A percentile compares a stretch with the other conserved stretches of the same genome.
Conservation (phyloP, 2,329 filamentous ascomycete genomes). For the Incumbomyces lentus region DNA sequence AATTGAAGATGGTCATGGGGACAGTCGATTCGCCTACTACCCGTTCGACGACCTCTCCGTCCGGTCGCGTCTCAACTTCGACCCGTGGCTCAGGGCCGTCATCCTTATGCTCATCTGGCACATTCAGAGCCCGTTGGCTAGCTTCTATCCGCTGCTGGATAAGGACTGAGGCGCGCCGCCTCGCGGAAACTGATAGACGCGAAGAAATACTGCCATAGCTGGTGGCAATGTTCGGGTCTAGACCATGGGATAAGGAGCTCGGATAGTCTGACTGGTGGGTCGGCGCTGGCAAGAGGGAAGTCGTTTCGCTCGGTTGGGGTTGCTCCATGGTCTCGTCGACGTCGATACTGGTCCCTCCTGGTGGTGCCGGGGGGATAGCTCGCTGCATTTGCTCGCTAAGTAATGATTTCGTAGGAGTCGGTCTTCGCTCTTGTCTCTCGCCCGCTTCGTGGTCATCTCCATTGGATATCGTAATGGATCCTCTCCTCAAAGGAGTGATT, state of each 20-base stretch:
- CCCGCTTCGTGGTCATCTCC: constrained; percentile 40
- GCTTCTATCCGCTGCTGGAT: constrained; percentile 42
- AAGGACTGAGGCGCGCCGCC: constrained; percentile 44
- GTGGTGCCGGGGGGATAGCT: constrained; percentile 15
- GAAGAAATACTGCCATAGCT: constrained; percentile 51
- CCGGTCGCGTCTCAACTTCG: constrained; percentile 17
- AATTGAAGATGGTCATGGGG: constrained; percentile 93
- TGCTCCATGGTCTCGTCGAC: constrained; percentile 20
- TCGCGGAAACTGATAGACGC: constrained; percentile 46
- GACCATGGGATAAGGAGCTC: neutral
- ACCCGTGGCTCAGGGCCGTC: constrained; percentile 8
- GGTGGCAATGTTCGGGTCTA: constrained; percentile 30
- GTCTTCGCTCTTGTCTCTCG: constrained; percentile 13
- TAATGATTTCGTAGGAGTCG: constrained; percentile 1
- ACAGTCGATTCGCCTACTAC: constrained; percentile 91
- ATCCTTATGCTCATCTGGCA: constrained; percentile 17
- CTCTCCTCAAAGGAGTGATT: constrained; percentile 62
- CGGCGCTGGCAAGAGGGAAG: constrained; percentile 12
- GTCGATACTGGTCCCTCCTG: constrained; percentile 20
- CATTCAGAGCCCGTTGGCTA: constrained; percentile 28
- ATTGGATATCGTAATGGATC: constrained; percentile 57
- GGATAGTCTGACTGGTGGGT: neutral
- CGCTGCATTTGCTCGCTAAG: constrained; percentile 5
- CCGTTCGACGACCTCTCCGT: constrained; percentile 67
- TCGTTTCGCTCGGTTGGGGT: constrained; percentile 20